Evolutionary conservation across 163 green algal genomes (phyloP), one percentile per base, ranked within the genome.

Genomic region (Coccomyxa subellipsoidea): DNA sequence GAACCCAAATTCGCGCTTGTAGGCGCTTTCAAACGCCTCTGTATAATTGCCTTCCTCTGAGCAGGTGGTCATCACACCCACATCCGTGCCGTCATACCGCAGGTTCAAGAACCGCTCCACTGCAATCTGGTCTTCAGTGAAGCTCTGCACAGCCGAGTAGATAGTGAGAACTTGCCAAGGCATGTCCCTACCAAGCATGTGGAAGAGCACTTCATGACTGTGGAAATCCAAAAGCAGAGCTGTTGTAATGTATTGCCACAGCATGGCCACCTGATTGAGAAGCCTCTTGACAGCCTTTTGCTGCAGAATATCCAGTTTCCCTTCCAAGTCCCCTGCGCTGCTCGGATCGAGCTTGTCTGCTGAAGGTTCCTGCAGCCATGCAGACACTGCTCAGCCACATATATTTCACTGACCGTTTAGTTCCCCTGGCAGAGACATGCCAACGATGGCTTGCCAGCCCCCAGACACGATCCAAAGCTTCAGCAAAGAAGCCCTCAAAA

Each of bases 1-100:
- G 84, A 98, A 98, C 0, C 95, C 95, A 91, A 96, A 98, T 87
- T 98, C 95, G 18, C 93, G 90, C 83, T 92, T 85, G 88, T 98
- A 98, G 0, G 86, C 85, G 9, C 79, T 77, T 79, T 92, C 85
- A 83, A 94, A 94, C 8, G 87, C 89, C 47, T 85, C 38, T 23
- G 80, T 79, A 72, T 47, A 78, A 34, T 86, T 40, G 36, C 83
- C 83, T 37, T 82, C 75, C 0, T 35, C 32, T 5, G 84, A 76
- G n/a, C 81, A 84, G 7, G 54, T 37, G 29, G 92, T 95, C 95
- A 97, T 98, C 23, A 98, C 87, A 0, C 93, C 90, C 12, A 97
- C 92, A 79, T 98, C 94, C 5, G 95, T 98, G 39, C 94, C 95
- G 35, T 93, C 84, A 81, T 97, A 98, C 9, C 95, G 87, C 69